Base-by-base conservation (phyloP, 306 rosid genomes). In the Ormosia emarginata region DNA sequence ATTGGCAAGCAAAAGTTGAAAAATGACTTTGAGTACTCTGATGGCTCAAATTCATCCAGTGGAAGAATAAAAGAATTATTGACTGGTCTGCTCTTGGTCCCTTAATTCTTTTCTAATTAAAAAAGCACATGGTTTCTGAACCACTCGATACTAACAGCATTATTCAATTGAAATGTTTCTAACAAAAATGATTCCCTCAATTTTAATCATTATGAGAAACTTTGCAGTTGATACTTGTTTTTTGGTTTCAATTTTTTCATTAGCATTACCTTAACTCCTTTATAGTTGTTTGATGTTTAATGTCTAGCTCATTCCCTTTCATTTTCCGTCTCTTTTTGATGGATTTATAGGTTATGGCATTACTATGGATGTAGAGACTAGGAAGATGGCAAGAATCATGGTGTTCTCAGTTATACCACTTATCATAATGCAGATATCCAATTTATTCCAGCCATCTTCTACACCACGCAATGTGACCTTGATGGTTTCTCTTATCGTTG, bases 391-490 rank as follows among this genome's bases (percentile, higher is more conserved):
- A 72, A 87, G 79, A 85, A 83, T 80, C 65, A 87, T 91, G 95
- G 67, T 76, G 64, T 75, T 79, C 66, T 91, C 95, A 32, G 75
- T 85, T 56, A 64, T 56, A 37, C 93, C 95, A 44, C 86, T 89
- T 34, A 10, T 91, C 29, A 86, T 91, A n/a, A 85, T 91, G 89
- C 91, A 91, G 82, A 78, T 88, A 44, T 71, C 90, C 5, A 76
- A 59, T 33, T 24, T 91, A 18, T 79, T 84, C 65, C 18, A 36
- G 2, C 17, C 77, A 62, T 71, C 91, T 24, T 67, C 85, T 3
- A 74, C 9, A 10, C 33, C 71, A 68, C 75, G 77, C n/a, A 34
- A 58, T 52, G 78, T 74, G 30, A 81, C 90, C 53, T 58, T 87
- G 68, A 87, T 91, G 77, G 7, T 86, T 83, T 47, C 93, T 67